phyloP scores from a whole-genome alignment of 192 early-diverging fungal genomes.

The Podila epigama region DNA sequence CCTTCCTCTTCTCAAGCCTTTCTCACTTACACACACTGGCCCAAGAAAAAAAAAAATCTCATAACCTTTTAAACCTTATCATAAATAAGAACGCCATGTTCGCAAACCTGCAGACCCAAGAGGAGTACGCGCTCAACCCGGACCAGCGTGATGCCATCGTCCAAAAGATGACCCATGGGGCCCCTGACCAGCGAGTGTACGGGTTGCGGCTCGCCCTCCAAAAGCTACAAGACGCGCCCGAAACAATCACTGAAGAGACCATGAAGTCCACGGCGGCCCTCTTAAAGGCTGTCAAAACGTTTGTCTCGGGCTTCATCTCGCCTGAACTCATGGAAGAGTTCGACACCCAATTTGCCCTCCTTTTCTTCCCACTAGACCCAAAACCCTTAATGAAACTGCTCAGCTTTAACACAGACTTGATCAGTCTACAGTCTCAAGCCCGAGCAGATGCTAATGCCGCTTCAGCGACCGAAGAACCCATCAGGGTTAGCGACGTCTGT shows the following conservation, averaged over 20 bases:
- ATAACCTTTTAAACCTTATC: not conserved
- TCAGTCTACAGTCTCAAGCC: not conserved
- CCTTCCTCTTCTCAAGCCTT: not conserved
- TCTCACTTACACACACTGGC: not conserved
- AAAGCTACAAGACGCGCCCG: constrained; percentile 2
- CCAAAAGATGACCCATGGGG: not conserved
- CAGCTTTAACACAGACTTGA: constrained; percentile 5
- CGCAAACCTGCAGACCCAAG: not conserved
- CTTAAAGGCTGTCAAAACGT: not conserved
- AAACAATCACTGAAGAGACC: not conserved
- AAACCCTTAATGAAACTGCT: constrained; percentile 15
- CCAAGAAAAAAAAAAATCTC: not conserved
- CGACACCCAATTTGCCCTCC: constrained; percentile 17
- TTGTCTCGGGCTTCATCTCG: not conserved
- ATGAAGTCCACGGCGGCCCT: constrained; percentile 1
- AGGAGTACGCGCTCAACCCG: constrained; percentile 35
- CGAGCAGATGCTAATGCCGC: not conserved
- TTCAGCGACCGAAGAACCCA: not conserved
- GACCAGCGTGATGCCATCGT: constrained; percentile 9
- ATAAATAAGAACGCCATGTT: not conserved
- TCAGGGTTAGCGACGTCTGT: not conserved
- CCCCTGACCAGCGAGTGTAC: constrained; percentile 4
- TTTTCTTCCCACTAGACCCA: constrained; percentile 17
- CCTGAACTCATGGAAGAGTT: not conserved
- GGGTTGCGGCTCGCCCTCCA: too few species aligned